Base-by-base conservation (phyloP, 1,284 basidiomycete species). In the Sphaerobolus stellatus region DNA sequence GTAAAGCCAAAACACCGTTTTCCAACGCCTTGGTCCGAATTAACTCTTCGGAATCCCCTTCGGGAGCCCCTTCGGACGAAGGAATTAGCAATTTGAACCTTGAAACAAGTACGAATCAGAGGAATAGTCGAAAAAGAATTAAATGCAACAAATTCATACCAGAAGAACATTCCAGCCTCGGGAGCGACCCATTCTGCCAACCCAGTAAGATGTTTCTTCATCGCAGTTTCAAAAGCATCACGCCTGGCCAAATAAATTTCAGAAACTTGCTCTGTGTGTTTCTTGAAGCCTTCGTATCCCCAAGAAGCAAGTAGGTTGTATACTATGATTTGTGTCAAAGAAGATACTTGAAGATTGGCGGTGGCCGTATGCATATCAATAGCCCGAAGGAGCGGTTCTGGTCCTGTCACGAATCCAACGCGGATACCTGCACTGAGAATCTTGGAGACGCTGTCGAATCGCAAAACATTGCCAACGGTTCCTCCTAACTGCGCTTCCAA, bases 141-240 rank as follows among this genome's bases (percentile, higher is more conserved):
- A 54, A 47, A 59, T 58, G 56, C 41, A 71, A 65, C 14, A 57
- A 68, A 70, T 54, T 76, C 83, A 57, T 65, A 88, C 91, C 91
- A 94, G 65, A 92, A 83, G 73, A 94, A 94, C 89, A 94, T 90
- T 59, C 94, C 94, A 2, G 94, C 90, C 50, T 92, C 86, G 0
- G 95, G 95, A 1, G 80, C 77, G 38, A 75, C 81, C 94, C 94
- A 98, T 61, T 88, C 85, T 4, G 85, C 92, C 22, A 94, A 71
- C 2, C 84, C 90, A 52, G 75, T 76, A 28, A 98, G 79, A 65
- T 95, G 80, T 65, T 80, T 82, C 54, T 80, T 74, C 69, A 94
- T 87, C 30, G 88, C 85, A 1, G 70, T 68, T 67, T 94, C 90
- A 67, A 98, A 97, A 8, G 84, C 74, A 66, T 92, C 86, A 22